These are phyloP conservation scores for Solanum hybrid DNA, from an alignment of 305 asterid genomes.

Conservation along the genomic window DNA sequence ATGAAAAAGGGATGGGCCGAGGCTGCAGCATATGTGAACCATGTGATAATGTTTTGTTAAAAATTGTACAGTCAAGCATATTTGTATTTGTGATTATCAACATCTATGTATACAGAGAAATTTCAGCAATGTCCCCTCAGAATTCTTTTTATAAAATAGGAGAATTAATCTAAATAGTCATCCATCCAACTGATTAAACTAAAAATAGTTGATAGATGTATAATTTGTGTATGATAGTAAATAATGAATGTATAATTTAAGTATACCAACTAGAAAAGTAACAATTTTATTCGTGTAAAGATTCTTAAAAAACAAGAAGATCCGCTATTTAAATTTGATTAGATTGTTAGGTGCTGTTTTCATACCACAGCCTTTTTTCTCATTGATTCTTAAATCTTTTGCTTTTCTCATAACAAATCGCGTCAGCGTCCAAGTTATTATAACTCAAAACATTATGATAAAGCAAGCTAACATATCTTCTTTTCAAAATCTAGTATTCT, in stretches of 20 bases:
- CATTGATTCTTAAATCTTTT: background rate
- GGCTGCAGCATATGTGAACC: background rate
- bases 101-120: background rate
- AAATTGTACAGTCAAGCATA: background rate
- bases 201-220: background rate
- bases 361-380: background rate
- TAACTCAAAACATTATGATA: background rate
- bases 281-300: background rate
- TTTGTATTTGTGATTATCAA: background rate
- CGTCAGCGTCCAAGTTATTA: background rate
- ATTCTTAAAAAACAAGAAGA: background rate
- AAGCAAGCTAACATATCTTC: background rate
- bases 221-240: background rate
- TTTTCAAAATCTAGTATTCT: background rate
- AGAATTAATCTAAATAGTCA: background rate
- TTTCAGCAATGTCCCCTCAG: background rate
- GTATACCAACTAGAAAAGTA: background rate
- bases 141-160: background rate
- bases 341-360: background rate
- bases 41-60: background rate
- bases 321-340: background rate
- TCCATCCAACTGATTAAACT: background rate
- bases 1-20: background rate
- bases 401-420: background rate
- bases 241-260: background rate